Conservation (phyloP, 2,329 filamentous ascomycete species). For the Ophiosphaerella herpotricha region DNA sequence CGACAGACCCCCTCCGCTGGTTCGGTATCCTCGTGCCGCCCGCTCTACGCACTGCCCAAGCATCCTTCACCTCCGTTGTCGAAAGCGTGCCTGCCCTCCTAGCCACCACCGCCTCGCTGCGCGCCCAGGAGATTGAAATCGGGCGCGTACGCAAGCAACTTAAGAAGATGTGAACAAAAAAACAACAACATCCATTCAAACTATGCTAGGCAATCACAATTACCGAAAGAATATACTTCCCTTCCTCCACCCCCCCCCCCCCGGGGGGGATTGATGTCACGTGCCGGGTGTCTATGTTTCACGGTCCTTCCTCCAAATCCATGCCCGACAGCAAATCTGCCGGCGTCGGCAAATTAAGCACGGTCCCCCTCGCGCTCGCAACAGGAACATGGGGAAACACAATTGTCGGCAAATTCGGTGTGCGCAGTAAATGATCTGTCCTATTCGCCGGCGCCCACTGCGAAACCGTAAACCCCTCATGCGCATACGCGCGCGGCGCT, state of each 20-base stretch:
- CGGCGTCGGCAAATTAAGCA: conserved; percentile 40
- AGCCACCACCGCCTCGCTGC: conserved; percentile 53
- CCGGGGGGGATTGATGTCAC: too few species aligned
- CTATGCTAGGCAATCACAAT: too few species aligned
- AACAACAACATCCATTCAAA: too few species aligned
- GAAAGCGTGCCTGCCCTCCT: conserved; percentile 64
- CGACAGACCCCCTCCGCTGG: conserved; percentile 60
- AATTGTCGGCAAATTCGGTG: conserved; percentile 38
- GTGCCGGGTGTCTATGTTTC: too few species aligned
- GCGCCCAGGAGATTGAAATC: conserved; percentile 69
- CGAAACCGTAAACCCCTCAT: not conserved
- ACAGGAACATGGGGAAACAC: conserved; percentile 37
- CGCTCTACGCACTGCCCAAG: conserved; percentile 62
- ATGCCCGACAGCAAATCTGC: conserved; percentile 38
- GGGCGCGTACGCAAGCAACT: conserved; percentile 58
- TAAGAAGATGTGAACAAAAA: conserved; percentile 36
- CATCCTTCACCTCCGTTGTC: conserved; percentile 60
- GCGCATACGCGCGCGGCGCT: conserved; percentile 6
- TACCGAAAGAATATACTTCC: too few species aligned
- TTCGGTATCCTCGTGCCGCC: conserved; percentile 60
- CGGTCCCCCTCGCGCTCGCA: conserved; percentile 27
- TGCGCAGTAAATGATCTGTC: conserved; percentile 15
- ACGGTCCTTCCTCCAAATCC: not conserved
- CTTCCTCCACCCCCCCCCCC: too few species aligned
- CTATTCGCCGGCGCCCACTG: too few species aligned